Percentiles rank a stretch among this genome's conserved stretches.
phyloP scores from a whole-genome alignment of 2,329 filamentous ascomycete genomes.

The Colletotrichum gloeosporioides region DNA sequence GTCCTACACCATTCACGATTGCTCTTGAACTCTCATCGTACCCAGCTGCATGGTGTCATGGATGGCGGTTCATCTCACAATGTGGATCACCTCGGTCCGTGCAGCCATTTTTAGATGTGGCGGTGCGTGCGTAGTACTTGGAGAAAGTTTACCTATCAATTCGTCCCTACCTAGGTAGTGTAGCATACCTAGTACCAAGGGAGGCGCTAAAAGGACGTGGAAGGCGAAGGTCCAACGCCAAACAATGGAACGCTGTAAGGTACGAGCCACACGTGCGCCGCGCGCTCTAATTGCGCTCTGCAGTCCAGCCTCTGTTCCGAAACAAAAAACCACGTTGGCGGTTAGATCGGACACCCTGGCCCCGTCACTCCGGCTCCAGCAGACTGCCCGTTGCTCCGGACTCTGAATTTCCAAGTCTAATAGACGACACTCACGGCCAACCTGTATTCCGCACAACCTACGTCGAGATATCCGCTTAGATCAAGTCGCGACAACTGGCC shows the following conservation, averaged over 20 bases:
- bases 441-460: background rate
- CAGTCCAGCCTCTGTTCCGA: background rate
- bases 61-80: background rate
- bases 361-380: background rate
- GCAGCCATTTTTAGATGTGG: conserved; percentile 3
- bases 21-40: too few relatives aligned
- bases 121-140: background rate
- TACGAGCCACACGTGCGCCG: conserved; percentile 3
- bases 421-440: background rate
- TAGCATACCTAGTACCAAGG: background rate
- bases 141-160: background rate
- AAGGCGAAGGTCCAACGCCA: background rate
- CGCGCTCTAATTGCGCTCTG: background rate
- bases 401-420: background rate
- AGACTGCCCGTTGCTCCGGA: background rate
- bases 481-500: background rate
- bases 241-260: background rate
- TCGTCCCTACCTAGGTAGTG: background rate
- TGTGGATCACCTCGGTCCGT: background rate
- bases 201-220: background rate
- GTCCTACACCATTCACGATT: too few relatives aligned
- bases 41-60: background rate
- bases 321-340: conserved; percentile 10
- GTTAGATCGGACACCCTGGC: conserved; percentile 21
- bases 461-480: background rate